Evolutionary conservation across 768 basidiomycete species (phyloP).

Genomic region (Leucocoprinus sp.): DNA sequence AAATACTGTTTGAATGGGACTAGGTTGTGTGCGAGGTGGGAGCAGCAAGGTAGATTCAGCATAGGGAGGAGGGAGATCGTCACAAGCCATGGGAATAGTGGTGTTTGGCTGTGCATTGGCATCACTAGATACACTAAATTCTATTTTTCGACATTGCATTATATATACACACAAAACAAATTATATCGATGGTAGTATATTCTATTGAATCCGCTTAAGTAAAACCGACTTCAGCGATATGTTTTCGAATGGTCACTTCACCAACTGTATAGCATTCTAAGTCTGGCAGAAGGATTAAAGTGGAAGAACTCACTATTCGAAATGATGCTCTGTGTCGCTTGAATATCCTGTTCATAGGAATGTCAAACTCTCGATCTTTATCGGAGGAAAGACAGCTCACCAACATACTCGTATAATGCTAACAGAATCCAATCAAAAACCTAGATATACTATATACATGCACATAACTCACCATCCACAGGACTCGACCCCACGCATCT

Average conservation of each 20-base stretch:
- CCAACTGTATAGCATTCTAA: constrained; percentile 35
- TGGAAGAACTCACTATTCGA: constrained; percentile 41
- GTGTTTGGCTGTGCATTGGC: too few species aligned
- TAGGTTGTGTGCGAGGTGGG: too few species aligned
- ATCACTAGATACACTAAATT: too few species aligned
- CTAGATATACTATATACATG: neutral
- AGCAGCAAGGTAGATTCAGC: too few species aligned
- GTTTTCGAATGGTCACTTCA: constrained; percentile 60
- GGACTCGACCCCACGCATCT: constrained; percentile 46
- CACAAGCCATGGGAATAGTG: too few species aligned
- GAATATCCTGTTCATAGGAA: constrained; percentile 42
- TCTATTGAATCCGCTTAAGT: constrained; percentile 15
- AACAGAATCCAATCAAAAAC: too few species aligned
- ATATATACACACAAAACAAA: too few species aligned
- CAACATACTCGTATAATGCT: constrained; percentile 72
- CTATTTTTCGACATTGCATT: too few species aligned
- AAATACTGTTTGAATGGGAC: constrained; percentile 58
- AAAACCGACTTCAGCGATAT: constrained; percentile 48
- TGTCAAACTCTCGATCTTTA: neutral
- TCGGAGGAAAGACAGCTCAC: constrained; percentile 23
- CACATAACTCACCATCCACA: constrained; percentile 50
- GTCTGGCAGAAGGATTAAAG: neutral
- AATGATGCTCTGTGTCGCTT: constrained; percentile 60
- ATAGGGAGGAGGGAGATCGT: too few species aligned
- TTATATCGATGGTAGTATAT: too few species aligned